A percentile compares a stretch with the other conserved stretches of the same genome.
Conservation (phyloP, 257 asterid genomes). For the Scutellaria barbata region DNA sequence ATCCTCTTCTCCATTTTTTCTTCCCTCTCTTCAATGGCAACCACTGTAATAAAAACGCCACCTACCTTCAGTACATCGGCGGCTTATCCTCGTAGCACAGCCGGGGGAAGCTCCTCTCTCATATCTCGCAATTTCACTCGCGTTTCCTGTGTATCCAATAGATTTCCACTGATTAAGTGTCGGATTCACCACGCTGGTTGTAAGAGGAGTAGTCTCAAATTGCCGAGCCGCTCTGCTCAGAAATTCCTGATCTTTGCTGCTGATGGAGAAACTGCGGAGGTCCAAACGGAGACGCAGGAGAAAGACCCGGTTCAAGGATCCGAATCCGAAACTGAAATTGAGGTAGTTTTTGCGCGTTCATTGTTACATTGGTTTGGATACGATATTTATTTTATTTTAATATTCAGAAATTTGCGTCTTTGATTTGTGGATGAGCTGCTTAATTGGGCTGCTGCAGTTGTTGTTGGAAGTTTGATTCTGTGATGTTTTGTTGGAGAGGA, state of each 20-base stretch:
- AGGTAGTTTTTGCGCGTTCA: conserved; percentile 39
- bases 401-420: background rate
- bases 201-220: conserved; percentile 36
- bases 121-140: conserved; percentile 33
- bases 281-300: conserved; percentile 52
- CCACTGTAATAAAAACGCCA: conserved; percentile 48
- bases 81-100: conserved; percentile 41
- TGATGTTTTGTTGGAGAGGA: background rate
- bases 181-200: conserved; percentile 34
- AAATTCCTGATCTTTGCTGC: conserved; percentile 46
- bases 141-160: conserved; percentile 37
- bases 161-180: conserved; percentile 37
- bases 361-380: background rate
- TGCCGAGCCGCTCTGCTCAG: conserved; percentile 37
- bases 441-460: background rate
- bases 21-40: conserved; percentile 47
- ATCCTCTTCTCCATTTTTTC: conserved; percentile 24
- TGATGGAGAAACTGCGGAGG: conserved; percentile 53
- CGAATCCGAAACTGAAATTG: conserved; percentile 46
- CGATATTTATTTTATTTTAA: background rate
- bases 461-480: background rate
- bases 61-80: conserved; percentile 46
- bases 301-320: conserved; percentile 41
- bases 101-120: conserved; percentile 37
- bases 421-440: conserved; percentile 23